Percentiles rank a stretch among this genome's conserved stretches.
These are phyloP conservation scores for Xylariaceae sp. DNA, from an alignment of 2,329 filamentous ascomycete species.

Conservation along the genomic window DNA sequence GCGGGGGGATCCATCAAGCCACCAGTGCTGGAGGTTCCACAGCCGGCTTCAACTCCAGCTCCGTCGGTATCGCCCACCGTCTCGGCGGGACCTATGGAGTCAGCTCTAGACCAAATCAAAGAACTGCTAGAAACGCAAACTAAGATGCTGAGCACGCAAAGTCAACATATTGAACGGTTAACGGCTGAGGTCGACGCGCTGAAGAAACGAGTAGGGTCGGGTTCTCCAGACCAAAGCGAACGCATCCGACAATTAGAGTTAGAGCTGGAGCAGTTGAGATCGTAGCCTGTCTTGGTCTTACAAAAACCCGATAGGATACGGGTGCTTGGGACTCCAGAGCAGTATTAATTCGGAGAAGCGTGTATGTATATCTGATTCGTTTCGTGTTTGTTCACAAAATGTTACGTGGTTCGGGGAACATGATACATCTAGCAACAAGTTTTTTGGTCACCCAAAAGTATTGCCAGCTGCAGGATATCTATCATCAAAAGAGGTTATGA, in stretches of 20 bases:
- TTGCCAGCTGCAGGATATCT: slow-evolving; percentile 3
- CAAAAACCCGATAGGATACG: slow-evolving; percentile 17
- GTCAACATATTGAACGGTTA: slow-evolving; percentile 64
- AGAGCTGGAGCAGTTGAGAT: slow-evolving; percentile 59
- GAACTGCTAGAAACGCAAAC: slow-evolving; percentile 70
- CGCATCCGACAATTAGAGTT: slow-evolving; percentile 62
- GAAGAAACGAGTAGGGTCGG: slow-evolving; percentile 67
- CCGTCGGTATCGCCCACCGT: slow-evolving; percentile 33
- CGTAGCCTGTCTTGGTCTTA: slow-evolving; percentile 33
- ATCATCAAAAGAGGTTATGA: slow-evolving; percentile 2
- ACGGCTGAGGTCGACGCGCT: slow-evolving; percentile 71
- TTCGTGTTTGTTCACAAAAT: slow-evolving; percentile 17
- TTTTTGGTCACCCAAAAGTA: not conserved
- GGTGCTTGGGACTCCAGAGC: slow-evolving; percentile 13
- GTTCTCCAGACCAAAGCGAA: slow-evolving; percentile 58
- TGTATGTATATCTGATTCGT: slow-evolving; percentile 24
- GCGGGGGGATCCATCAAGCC: slow-evolving; percentile 40
- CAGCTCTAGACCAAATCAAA: slow-evolving; percentile 71
- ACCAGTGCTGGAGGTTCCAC: slow-evolving; percentile 32
- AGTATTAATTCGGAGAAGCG: slow-evolving; percentile 27
- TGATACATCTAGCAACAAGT: slow-evolving; percentile 5
- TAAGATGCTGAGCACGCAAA: slow-evolving; percentile 70
- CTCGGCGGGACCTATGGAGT: slow-evolving; percentile 48
- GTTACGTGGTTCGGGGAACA: slow-evolving; percentile 13
- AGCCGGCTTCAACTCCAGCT: slow-evolving; percentile 34